Percentiles rank a stretch among this genome's conserved stretches.
Conservation (phyloP, 2,329 filamentous ascomycete genomes). For the Neoarthrinium moseri region DNA sequence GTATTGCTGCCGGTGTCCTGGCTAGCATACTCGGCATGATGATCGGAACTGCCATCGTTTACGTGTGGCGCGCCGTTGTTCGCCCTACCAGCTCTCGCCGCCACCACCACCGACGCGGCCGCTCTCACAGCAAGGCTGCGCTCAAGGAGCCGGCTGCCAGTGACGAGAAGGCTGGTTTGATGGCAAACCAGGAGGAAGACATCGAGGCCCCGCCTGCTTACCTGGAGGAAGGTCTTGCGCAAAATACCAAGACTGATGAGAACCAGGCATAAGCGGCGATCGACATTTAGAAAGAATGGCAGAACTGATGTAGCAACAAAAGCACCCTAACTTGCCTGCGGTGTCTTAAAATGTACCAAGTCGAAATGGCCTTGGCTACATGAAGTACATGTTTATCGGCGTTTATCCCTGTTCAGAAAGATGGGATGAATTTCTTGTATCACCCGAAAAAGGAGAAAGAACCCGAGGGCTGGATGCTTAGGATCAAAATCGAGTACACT, state of each 20-base stretch:
- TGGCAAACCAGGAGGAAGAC: constrained; percentile 37
- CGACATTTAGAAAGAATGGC: not conserved
- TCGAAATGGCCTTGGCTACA: not conserved
- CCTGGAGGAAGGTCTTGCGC: constrained; percentile 20
- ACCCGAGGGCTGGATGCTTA: not conserved
- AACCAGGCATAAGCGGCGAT: constrained; percentile 23
- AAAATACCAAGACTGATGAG: constrained; percentile 25
- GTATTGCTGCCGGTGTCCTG: constrained; percentile 65
- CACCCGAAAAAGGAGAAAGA: too few relatives aligned
- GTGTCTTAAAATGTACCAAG: not conserved
- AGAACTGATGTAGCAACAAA: not conserved
- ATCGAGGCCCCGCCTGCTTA: constrained; percentile 28
- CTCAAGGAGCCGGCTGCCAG: constrained; percentile 33
- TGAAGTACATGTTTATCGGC: not conserved
- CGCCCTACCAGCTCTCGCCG: constrained; percentile 34
- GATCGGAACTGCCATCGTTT: constrained; percentile 60
- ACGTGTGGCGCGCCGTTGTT: constrained; percentile 54
- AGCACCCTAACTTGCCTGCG: not conserved
- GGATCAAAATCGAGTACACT: not conserved
- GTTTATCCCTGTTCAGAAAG: not conserved
- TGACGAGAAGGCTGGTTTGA: constrained; percentile 52
- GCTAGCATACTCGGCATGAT: constrained; percentile 68
- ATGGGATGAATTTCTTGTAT: not conserved
- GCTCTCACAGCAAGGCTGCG: constrained; percentile 31
- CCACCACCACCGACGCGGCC: constrained; percentile 29